Conservation (phyloP, 1,284 basidiomycete genomes). For the Vanrija sp. region DNA sequence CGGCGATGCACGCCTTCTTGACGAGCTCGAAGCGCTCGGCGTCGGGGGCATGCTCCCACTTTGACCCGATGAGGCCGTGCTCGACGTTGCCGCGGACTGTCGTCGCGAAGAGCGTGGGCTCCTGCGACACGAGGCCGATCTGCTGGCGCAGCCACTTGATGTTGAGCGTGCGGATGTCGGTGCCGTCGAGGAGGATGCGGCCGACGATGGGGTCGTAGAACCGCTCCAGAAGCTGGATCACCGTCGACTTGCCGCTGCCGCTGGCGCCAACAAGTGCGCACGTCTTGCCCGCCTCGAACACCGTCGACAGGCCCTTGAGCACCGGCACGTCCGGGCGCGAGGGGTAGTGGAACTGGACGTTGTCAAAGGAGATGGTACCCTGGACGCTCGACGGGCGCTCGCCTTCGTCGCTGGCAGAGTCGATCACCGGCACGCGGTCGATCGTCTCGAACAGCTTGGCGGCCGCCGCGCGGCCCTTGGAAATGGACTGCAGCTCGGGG, state of each 20-base stretch:
- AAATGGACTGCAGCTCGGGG: constrained; percentile 79
- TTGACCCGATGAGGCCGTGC: constrained; percentile 77
- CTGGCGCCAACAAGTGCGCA: constrained; percentile 85
- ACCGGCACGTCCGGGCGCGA: constrained; percentile 81
- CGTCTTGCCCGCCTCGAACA: constrained; percentile 58
- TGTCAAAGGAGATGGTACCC: constrained; percentile 71
- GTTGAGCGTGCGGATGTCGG: constrained; percentile 72
- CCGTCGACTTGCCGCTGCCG: constrained; percentile 76
- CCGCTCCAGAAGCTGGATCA: constrained; percentile 72
- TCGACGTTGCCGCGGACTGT: constrained; percentile 75
- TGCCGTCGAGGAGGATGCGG: constrained; percentile 70
- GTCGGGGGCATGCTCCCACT: constrained; percentile 62
- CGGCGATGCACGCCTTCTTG: constrained; percentile 80
- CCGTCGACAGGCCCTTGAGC: constrained; percentile 59
- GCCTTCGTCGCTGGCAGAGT: constrained; percentile 69
- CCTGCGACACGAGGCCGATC: constrained; percentile 83
- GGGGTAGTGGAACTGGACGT: constrained; percentile 85
- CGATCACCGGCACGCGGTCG: constrained; percentile 74
- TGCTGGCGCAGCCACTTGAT: constrained; percentile 82
- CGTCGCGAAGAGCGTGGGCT: constrained; percentile 81
- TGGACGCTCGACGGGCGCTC: constrained; percentile 65
- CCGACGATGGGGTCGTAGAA: constrained; percentile 83
- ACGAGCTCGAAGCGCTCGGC: constrained; percentile 77
- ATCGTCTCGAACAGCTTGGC: constrained; percentile 90
- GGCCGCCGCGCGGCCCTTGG: constrained; percentile 80